Conservation (phyloP, 805 yeast species). For the Ogataea pignaliae region DNA sequence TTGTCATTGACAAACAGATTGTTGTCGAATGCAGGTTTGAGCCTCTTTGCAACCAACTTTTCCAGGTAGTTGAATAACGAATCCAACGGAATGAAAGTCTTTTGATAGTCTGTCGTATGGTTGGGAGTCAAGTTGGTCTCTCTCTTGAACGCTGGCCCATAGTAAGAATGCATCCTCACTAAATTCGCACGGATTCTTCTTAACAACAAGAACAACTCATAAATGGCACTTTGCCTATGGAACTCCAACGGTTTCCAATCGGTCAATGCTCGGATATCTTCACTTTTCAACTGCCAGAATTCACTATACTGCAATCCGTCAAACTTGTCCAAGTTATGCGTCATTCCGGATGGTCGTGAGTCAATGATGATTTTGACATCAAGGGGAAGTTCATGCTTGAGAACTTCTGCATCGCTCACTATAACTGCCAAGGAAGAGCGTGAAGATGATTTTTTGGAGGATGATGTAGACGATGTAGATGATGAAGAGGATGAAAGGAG, state of each 20-base stretch:
- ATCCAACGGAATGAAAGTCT: slow-evolving; percentile 25
- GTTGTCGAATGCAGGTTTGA: slow-evolving; percentile 27
- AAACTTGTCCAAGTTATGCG: slow-evolving; percentile 20
- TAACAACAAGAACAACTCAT: slow-evolving; percentile 25
- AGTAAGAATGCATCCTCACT: slow-evolving; percentile 23
- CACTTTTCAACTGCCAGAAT: slow-evolving; percentile 26
- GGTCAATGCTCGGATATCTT: slow-evolving; percentile 17
- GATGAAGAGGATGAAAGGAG: slow-evolving; percentile 4
- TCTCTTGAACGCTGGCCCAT: slow-evolving; percentile 23
- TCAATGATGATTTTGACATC: slow-evolving; percentile 22
- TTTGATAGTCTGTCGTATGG: slow-evolving; percentile 20
- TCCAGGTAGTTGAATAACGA: slow-evolving; percentile 24
- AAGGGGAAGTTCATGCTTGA: slow-evolving; percentile 14
- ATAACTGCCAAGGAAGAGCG: background rate
- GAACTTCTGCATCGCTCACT: slow-evolving; percentile 5
- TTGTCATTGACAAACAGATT: slow-evolving; percentile 25
- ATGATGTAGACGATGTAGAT: slow-evolving; percentile 1
- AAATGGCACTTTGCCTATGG: slow-evolving; percentile 27
- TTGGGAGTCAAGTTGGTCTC: slow-evolving; percentile 16
- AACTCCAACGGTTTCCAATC: slow-evolving; percentile 26
- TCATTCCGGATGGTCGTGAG: slow-evolving; percentile 22
- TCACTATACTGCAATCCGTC: slow-evolving; percentile 22
- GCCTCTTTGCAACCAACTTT: slow-evolving; percentile 17
- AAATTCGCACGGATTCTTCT: slow-evolving; percentile 24
- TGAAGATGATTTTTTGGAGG: background rate